Conservation (phyloP, 352 stramenopile species). For the Phytophthora aleatoria region DNA sequence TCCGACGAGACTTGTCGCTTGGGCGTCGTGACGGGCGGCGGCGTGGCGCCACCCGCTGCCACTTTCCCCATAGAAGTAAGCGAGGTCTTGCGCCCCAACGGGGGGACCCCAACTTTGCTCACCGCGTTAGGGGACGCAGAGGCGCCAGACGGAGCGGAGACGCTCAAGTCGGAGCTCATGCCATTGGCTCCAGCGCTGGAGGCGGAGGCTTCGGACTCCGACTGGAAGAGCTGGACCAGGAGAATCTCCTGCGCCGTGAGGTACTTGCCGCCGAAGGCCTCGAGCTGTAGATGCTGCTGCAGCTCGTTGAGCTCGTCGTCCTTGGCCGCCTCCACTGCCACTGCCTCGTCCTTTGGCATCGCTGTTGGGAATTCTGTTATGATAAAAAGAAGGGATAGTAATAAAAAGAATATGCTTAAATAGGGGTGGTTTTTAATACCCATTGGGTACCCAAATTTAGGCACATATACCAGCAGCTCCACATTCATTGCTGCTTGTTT, state of each 20-base stretch:
- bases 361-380: neutral
- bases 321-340: constrained; percentile 32
- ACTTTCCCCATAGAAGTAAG: constrained; percentile 17
- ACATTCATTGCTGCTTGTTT: neutral
- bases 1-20: constrained; percentile 60
- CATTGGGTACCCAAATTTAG: too few species aligned
- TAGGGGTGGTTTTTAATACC: too few species aligned
- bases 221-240: constrained; percentile 68
- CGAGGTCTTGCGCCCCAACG: constrained; percentile 30
- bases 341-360: constrained; percentile 37
- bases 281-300: constrained; percentile 78
- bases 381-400: too few species aligned
- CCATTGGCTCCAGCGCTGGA: constrained; percentile 8
- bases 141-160: constrained; percentile 8
- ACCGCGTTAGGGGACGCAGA: constrained; percentile 20
- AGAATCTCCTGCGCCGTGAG: constrained; percentile 82
- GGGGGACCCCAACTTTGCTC: neutral
- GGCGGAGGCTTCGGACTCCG: constrained; percentile 20
- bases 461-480: neutral
- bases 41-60: constrained; percentile 13
- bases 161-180: constrained; percentile 14
- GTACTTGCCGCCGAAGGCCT: constrained; percentile 71
- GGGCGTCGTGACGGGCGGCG: constrained; percentile 39
- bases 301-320: constrained; percentile 65
- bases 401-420: too few species aligned